Conservation (phyloP, 441 rosid genomes). For the Arabidopsis hybrid region DNA sequence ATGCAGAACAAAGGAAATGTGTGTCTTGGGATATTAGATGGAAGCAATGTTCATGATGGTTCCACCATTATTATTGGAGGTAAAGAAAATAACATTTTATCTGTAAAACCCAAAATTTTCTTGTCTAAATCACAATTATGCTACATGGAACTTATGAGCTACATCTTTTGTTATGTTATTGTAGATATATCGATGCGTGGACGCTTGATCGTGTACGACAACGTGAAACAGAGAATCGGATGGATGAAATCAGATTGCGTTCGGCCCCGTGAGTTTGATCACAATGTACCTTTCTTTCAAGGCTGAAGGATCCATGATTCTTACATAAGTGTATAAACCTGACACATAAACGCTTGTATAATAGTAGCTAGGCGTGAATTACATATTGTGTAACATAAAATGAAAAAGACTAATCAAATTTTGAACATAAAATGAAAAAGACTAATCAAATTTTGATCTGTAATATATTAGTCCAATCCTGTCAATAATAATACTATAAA, state of each 20-base stretch:
- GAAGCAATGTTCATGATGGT: slow-evolving; percentile 82
- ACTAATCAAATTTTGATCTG: slow-evolving; percentile 13
- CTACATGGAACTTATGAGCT: neutral
- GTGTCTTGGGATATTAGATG: slow-evolving; percentile 92
- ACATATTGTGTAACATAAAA: neutral
- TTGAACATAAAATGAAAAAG: slow-evolving; percentile 8
- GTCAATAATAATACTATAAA: neutral
- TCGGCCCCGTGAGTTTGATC: slow-evolving; percentile 49
- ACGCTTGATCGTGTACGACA: slow-evolving; percentile 76
- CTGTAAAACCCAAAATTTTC: neutral
- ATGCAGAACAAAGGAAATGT: slow-evolving; percentile 81
- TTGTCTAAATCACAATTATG: slow-evolving; percentile 2
- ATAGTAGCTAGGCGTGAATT: slow-evolving; percentile 23
- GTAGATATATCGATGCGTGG: slow-evolving; percentile 82
- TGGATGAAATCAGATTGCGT: slow-evolving; percentile 76
- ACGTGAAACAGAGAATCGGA: slow-evolving; percentile 72
- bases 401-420: neutral
- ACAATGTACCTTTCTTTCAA: slow-evolving; percentile 57
- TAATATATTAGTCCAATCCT: neutral
- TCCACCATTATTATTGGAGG: slow-evolving; percentile 92
- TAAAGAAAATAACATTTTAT: slow-evolving; percentile 32
- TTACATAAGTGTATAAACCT: neutral
- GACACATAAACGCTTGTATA: neutral
- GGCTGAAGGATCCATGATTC: slow-evolving; percentile 32
- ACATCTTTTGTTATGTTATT: slow-evolving; percentile 23